Percentiles rank a stretch among this genome's conserved stretches.
These are phyloP conservation scores for Raffaelea arxii DNA, from an alignment of 2,329 filamentous ascomycete species.

Conservation along the genomic window DNA sequence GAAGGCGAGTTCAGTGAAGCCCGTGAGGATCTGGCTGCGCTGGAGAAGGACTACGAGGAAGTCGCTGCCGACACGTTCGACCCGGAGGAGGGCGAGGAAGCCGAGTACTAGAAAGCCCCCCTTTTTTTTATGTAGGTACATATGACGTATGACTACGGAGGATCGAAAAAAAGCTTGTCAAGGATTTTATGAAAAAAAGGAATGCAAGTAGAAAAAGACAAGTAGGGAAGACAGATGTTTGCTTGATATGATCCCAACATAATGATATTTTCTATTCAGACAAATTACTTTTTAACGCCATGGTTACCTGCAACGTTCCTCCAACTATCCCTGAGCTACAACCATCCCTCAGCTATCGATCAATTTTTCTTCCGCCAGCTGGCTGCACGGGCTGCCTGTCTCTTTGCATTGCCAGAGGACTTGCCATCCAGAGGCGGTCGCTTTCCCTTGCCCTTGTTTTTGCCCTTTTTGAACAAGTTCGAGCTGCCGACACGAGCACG, in stretches of 20 bases:
- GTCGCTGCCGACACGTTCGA: slow-evolving; percentile 64
- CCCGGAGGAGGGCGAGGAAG: slow-evolving; percentile 54
- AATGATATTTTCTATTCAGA: too few species aligned
- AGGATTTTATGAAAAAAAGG: too few species aligned
- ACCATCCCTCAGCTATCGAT: too few species aligned
- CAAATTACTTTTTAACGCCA: too few species aligned
- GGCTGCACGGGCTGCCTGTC: slow-evolving; percentile 12
- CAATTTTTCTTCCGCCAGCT: slow-evolving; percentile 10
- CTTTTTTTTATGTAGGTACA: not conserved
- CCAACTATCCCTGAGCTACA: too few species aligned
- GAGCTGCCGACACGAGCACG: slow-evolving; percentile 59
- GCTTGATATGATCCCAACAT: too few species aligned
- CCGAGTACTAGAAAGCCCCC: slow-evolving; percentile 62
- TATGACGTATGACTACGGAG: not conserved
- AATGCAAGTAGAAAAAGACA: too few species aligned
- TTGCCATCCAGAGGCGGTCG: not conserved
- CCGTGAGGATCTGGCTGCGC: slow-evolving; percentile 72
- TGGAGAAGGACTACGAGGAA: slow-evolving; percentile 84
- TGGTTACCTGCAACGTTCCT: too few species aligned
- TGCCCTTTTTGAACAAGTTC: slow-evolving; percentile 30
- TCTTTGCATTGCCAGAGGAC: slow-evolving; percentile 34
- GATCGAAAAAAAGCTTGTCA: too few species aligned
- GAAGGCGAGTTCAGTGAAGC: slow-evolving; percentile 85
- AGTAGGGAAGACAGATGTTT: too few species aligned
- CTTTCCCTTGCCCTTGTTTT: slow-evolving; percentile 36